Percentiles rank a stretch among this genome's conserved stretches.
phyloP scores from a whole-genome alignment of 106 monocot species.

The Dioscorea zingiberensis region DNA sequence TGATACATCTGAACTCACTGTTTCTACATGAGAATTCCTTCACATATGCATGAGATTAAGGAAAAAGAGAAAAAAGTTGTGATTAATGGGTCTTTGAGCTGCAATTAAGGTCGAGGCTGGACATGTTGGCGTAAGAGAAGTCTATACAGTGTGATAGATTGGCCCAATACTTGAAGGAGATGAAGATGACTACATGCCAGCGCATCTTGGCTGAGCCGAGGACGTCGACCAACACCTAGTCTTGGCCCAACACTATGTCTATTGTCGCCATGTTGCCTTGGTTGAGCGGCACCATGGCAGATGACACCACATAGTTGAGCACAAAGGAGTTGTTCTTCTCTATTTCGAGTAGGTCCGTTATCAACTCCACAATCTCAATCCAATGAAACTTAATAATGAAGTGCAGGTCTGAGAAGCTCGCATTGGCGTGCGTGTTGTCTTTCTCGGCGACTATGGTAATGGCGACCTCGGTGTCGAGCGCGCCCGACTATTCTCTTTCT shows the following conservation, averaged over 20 bases:
- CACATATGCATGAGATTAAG: too few species aligned
- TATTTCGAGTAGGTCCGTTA: conserved; percentile 19
- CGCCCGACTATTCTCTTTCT: too few species aligned
- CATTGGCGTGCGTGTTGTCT: conserved; percentile 21
- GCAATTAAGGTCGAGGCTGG: conserved; percentile 11
- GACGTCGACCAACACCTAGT: conserved; percentile 16
- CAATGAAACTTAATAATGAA: conserved; percentile 23
- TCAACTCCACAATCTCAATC: conserved; percentile 18
- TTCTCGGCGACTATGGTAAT: conserved; percentile 26
- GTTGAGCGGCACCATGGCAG: conserved; percentile 13
- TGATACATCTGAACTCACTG: too few species aligned
- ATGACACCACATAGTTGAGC: conserved; percentile 19
- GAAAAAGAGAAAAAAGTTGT: too few species aligned
- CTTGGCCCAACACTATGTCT: conserved; percentile 8
- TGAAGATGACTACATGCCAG: conserved; percentile 26
- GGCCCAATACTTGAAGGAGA: conserved; percentile 22
- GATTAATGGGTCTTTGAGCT: conserved; percentile 20
- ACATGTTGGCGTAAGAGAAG: conserved; percentile 19
- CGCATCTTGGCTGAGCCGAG: conserved; percentile 24
- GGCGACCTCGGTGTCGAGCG: conserved; percentile 6
- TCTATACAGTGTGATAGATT: conserved; percentile 18
- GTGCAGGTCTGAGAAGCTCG: conserved; percentile 18
- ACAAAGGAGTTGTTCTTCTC: conserved; percentile 9
- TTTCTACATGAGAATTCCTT: too few species aligned
- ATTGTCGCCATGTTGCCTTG: conserved; percentile 5